Conservation (phyloP, 2,329 filamentous ascomycete genomes). For the Aureobasidium sp. region DNA sequence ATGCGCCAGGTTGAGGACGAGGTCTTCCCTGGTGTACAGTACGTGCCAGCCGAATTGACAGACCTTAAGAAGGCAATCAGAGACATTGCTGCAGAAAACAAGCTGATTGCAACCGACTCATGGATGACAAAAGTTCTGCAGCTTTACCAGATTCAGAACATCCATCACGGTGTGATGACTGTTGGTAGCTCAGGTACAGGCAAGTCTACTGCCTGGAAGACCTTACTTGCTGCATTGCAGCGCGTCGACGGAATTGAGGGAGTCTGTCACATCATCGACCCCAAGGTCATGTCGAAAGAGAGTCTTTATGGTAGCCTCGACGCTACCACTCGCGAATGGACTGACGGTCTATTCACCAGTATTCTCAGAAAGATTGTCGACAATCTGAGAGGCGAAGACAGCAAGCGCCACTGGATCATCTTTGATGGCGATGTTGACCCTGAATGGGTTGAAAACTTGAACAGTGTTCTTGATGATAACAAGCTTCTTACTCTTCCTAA, state of each 20-base stretch:
- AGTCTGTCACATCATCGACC: constrained; percentile 95
- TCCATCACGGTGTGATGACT: constrained; percentile 99
- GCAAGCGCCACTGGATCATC: constrained; percentile 97
- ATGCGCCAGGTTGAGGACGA: constrained; percentile 77
- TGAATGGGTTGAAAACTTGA: constrained; percentile 99
- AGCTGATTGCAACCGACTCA: constrained; percentile 81
- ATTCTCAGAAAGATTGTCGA: constrained; percentile 98
- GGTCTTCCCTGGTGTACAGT: constrained; percentile 88
- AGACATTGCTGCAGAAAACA: constrained; percentile 72
- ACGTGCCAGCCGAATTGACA: constrained; percentile 80
- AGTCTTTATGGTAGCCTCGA: constrained; percentile 92
- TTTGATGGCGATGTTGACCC: constrained; percentile 99
- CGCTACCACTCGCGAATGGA: constrained; percentile 97
- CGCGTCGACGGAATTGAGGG: constrained; percentile 87
- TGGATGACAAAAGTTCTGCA: constrained; percentile 99
- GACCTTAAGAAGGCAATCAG: constrained; percentile 75
- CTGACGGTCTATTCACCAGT: constrained; percentile 94
- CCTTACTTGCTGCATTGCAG: constrained; percentile 84
- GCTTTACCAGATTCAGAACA: constrained; percentile 93
- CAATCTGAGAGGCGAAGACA: constrained; percentile 93
- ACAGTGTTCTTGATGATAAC: constrained; percentile 98
- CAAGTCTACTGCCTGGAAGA: constrained; percentile 92
- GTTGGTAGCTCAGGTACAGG: constrained; percentile 95
- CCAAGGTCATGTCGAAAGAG: constrained; percentile 99
- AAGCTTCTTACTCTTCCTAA: constrained; percentile 95